Percentiles rank a stretch among this genome's conserved stretches.
Evolutionary conservation across 2,329 filamentous ascomycete species (phyloP).

Genomic region (Fusarium bactridioides): DNA sequence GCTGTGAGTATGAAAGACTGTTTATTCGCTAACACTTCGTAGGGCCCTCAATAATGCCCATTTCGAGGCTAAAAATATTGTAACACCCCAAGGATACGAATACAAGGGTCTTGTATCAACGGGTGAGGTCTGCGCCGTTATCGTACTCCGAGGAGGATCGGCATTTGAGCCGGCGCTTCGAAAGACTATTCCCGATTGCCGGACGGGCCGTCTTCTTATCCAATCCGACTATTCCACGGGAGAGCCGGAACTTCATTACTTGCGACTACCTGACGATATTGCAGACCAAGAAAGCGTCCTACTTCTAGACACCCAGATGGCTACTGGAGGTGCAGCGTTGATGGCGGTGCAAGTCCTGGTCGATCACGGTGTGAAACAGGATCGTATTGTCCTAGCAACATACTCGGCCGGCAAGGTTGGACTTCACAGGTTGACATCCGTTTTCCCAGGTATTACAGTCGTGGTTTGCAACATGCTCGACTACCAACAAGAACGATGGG

Average conservation of each 20-base stretch:
- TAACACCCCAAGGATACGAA: constrained; percentile 72
- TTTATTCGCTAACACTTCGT: neutral
- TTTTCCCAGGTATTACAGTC: constrained; percentile 87
- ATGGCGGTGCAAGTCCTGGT: constrained; percentile 98
- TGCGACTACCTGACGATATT: constrained; percentile 80
- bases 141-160: constrained; percentile 87
- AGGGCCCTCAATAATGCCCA: constrained; percentile 80
- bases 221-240: constrained; percentile 86
- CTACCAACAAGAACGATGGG: constrained; percentile 86
- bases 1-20: neutral
- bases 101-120: constrained; percentile 77
- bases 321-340: constrained; percentile 81
- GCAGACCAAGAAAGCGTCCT: constrained; percentile 80
- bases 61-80: constrained; percentile 70
- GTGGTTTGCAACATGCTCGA: constrained; percentile 84
- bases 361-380: constrained; percentile 87
- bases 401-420: constrained; percentile 88
- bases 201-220: constrained; percentile 87
- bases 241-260: constrained; percentile 92
- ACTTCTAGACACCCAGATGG: constrained; percentile 93
- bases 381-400: constrained; percentile 89
- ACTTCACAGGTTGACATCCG: constrained; percentile 83
- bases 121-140: constrained; percentile 83
- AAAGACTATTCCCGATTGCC: constrained; percentile 90
- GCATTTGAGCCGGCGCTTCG: constrained; percentile 88